A percentile compares a stretch with the other conserved stretches of the same genome.
Conservation (phyloP, 2,329 filamentous ascomycete species). For the Bipolaris zeicola region DNA sequence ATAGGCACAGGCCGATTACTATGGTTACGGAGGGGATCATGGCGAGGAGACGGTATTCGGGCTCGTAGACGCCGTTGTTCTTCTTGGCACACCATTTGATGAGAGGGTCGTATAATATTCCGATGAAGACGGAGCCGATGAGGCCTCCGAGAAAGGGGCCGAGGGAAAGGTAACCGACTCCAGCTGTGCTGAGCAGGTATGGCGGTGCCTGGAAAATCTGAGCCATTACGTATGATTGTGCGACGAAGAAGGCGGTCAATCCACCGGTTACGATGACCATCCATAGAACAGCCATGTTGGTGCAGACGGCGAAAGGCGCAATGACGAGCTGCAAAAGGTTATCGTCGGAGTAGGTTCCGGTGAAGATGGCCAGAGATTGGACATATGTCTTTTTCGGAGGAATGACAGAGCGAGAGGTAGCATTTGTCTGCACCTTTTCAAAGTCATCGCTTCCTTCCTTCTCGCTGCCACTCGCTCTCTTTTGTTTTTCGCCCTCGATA, state of each 20-base stretch:
- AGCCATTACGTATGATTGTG: slow-evolving; percentile 51
- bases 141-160: slow-evolving; percentile 51
- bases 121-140: slow-evolving; percentile 23
- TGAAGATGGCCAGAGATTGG: slow-evolving; percentile 48
- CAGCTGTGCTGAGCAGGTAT: slow-evolving; percentile 51
- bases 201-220: slow-evolving; percentile 58
- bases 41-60: slow-evolving; percentile 56
- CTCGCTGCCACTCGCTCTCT: slow-evolving; percentile 3
- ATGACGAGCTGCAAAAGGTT: slow-evolving; percentile 47
- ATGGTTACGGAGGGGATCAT: slow-evolving; percentile 41
- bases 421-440: slow-evolving; percentile 27
- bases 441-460: slow-evolving; percentile 19
- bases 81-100: slow-evolving; percentile 54
- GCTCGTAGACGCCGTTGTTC: slow-evolving; percentile 61
- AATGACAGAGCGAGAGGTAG: slow-evolving; percentile 18
- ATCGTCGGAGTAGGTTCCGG: slow-evolving; percentile 48
- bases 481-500: slow-evolving; percentile 28
- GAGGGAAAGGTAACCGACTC: slow-evolving; percentile 53
- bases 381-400: slow-evolving; percentile 45
- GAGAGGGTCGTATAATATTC: slow-evolving; percentile 44
- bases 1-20: slow-evolving; percentile 49
- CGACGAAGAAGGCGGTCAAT: slow-evolving; percentile 52
- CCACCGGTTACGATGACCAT: slow-evolving; percentile 55
- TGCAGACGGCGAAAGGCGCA: slow-evolving; percentile 57
- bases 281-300: slow-evolving; percentile 59